Evolutionary conservation across 192 early-diverging fungal species (phyloP), one percentile per base, ranked within the genome.

Genomic region (Coemansia reversa): DNA sequence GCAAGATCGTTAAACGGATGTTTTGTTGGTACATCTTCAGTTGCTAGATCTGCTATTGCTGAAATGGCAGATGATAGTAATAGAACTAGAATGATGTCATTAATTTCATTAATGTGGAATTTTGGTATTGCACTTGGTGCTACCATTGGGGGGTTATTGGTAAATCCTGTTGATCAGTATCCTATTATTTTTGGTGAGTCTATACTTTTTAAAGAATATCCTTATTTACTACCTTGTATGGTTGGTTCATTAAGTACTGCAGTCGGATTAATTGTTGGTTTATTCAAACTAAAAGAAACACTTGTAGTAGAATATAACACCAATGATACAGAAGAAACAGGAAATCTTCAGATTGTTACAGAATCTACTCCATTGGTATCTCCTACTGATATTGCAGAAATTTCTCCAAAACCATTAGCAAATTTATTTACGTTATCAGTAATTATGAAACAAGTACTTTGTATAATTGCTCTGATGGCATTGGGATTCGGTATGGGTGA

Each of bases 61-160:
- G 95, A 97, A 79, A 87, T 97, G 32, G 88, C 93, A 19, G 93
- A 94, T 65, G 67, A 84, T 2, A 87, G 88, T 0, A 97, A 94
- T 69, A 86, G 88, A 58, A 74, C 87, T 5, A 77, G 86, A 11
- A 90, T 89, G 19, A 95, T 95, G 74, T 80, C 87, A 9, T 49
- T 94, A 24, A 85, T 92, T 72, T 90, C 89, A 27, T 84, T 90
- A 20, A 80, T 77, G 1, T 89, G 90, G 86, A 90, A 87, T 42
- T 64, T 90, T 35, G 89, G 89, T 7, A 62, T 75, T 16, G 81
- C 84, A 18, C 66, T 76, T 65, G 91, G 93, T 2, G 90, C 92
- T 0, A 67, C 88, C 0, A 70, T 92, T 16, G 93, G 93, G 45
- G 93, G 95, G 14, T 84, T 90, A 22, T 86, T 97, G 0, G 72